Base-by-base conservation (phyloP, 306 rosid genomes). In the Dalbergia cultrata region DNA sequence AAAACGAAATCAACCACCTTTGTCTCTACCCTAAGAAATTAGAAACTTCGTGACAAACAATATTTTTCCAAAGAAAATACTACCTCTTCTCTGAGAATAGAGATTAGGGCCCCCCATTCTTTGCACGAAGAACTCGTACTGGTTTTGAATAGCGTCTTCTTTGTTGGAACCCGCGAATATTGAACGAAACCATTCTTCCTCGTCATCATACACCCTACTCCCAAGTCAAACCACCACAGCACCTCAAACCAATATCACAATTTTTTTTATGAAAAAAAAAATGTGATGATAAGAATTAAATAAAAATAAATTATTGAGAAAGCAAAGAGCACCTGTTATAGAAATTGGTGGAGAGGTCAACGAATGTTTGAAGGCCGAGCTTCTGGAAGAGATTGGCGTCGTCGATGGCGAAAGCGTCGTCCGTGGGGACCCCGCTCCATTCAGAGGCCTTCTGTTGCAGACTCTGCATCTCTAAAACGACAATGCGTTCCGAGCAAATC, bases 61-160 rank as follows among this genome's bases (percentile, higher is more conserved):
- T n/a, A n/a, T n/a, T n/a, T n/a, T n/a, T n/a, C n/a, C n/a, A n/a
- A 56, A 6, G 1, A 34, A 6, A 57, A 73, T 0, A 53, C 9
- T 68, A 89, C 99, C 98, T 91, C 91, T 90, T 86, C 99, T 89
- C 69, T 89, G 97, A 50, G 98, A 91, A 75, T 67, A 95, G 16
- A 95, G 88, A 83, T 92, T 78, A 41, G 98, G 98, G 17, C 97
- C 97, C 17, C 98, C 97, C 97, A 93, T 93, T 84, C 96, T 84
- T 80, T 93, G 97, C 52, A 90, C 91, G 77, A 95, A 91, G 57
- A 95, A 95, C 81, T 95, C 96, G 82, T 93, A 95, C 19, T 95
- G 97, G 65, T 95, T 95, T 50, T 91, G 94, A 68, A 95, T 91
- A 9, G 99, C 96, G 9, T 85, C 80, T 39, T 91, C 94, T 81